phyloP scores from a whole-genome alignment of 2,329 filamentous ascomycete genomes.

The Gaeumannomyces sp. region DNA sequence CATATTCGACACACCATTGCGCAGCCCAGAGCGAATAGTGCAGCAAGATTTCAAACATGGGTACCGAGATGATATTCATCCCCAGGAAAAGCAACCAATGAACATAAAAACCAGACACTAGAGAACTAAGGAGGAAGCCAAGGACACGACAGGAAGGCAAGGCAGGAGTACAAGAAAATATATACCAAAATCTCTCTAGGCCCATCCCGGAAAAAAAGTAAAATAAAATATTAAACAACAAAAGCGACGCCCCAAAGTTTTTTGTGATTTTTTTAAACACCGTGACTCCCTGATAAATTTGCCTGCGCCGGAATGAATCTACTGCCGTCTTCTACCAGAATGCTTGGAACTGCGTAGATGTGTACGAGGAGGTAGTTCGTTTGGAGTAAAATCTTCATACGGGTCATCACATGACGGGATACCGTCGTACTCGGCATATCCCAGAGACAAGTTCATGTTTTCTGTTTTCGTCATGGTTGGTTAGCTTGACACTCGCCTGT shows the following conservation, averaged over 20 bases:
- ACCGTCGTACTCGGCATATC: slow-evolving; percentile 82
- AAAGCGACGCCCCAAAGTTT: neutral
- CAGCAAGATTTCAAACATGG: neutral
- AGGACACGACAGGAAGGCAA: neutral
- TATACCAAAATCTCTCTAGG: neutral
- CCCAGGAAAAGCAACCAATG: neutral
- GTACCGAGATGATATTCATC: neutral
- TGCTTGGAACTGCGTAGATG: neutral
- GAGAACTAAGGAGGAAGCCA: neutral
- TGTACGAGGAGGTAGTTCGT: slow-evolving; percentile 3
- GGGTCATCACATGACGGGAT: slow-evolving; percentile 53
- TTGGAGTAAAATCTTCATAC: neutral
- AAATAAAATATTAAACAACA: neutral
- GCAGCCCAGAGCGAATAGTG: neutral
- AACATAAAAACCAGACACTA: neutral
- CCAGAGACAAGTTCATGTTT: slow-evolving; percentile 91
- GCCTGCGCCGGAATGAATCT: slow-evolving; percentile 1
- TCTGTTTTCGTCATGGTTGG: slow-evolving; percentile 39
- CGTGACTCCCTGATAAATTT: slow-evolving; percentile 4
- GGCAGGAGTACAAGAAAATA: neutral
- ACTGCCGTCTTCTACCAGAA: slow-evolving; percentile 4
- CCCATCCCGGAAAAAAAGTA: neutral
- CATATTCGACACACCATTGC: neutral
- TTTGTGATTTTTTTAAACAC: slow-evolving; percentile 3
- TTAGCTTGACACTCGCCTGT: neutral